These are phyloP conservation scores for Lonicera japonica DNA, from an alignment of 129 eudicot species.

Conservation along the genomic window DNA sequence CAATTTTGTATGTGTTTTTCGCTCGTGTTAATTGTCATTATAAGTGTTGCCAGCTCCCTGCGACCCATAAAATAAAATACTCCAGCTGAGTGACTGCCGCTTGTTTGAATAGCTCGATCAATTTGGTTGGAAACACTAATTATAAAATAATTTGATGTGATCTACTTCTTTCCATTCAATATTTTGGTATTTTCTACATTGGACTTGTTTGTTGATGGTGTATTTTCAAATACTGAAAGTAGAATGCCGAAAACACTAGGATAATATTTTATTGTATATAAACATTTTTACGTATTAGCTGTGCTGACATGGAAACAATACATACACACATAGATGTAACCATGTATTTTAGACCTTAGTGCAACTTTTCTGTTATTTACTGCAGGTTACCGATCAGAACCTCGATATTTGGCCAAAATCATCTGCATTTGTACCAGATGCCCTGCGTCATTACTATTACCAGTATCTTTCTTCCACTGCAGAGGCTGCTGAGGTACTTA, in stretches of 20 bases:
- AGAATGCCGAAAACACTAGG: neutral
- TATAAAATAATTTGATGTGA: no score
- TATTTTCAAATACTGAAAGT: neutral
- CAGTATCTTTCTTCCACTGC: conserved; percentile 85
- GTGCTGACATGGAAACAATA: neutral
- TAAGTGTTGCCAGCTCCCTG: no score
- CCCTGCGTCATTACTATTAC: conserved; percentile 93
- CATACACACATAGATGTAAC: conserved; percentile 1
- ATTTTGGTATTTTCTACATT: no score
- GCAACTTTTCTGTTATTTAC: conserved; percentile 6
- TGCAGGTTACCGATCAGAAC: conserved; percentile 88
- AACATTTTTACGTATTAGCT: neutral
- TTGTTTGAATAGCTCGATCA: neutral
- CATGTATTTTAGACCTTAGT: neutral
- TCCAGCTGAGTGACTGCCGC: neutral
- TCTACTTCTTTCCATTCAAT: no score
- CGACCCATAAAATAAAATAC: neutral
- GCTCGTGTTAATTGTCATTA: no score
- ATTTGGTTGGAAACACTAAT: neutral
- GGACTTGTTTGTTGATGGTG: neutral
- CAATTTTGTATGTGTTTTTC: no score
- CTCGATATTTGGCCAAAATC: conserved; percentile 84
- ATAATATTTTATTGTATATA: neutral
- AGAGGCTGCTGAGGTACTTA: conserved; percentile 93
- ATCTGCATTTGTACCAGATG: conserved; percentile 92